Evolutionary conservation across 208 protist genomes (phyloP).

Genomic region (Crithidia thermophila): DNA sequence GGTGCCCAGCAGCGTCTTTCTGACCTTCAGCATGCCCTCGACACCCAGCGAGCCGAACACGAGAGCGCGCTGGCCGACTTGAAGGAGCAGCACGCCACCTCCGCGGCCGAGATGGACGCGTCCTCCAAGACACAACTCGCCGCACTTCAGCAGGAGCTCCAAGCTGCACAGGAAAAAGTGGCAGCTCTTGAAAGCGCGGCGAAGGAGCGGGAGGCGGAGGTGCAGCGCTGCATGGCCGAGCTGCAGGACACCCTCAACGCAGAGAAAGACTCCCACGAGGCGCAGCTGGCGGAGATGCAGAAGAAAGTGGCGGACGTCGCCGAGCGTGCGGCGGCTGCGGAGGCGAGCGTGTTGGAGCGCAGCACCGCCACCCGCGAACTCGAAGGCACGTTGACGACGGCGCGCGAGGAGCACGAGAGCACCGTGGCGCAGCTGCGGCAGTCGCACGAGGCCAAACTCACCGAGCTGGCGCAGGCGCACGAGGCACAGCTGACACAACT

Average conservation of each 20-base stretch:
- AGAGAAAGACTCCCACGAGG: constrained; percentile 17
- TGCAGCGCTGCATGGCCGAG: constrained; percentile 15
- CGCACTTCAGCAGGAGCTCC: constrained; percentile 18
- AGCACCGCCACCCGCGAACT: constrained; percentile 3
- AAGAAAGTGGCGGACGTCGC: not conserved
- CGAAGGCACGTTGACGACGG: not conserved
- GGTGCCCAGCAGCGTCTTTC: not conserved
- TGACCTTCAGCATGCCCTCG: no score
- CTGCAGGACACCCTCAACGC: constrained; percentile 6
- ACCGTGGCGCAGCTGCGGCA: not conserved
- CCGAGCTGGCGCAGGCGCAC: not conserved
- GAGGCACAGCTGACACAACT: constrained; percentile 3
- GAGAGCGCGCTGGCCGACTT: not conserved
- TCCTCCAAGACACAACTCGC: not conserved
- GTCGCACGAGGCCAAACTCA: not conserved
- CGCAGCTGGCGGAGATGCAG: not conserved
- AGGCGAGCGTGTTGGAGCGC: constrained; percentile 6
- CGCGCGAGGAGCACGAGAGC: constrained; percentile 8
- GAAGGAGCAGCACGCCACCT: constrained; percentile 1
- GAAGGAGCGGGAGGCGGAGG: constrained; percentile 4
- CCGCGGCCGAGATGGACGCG: not conserved
- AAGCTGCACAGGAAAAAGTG: constrained; percentile 5
- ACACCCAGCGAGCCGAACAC: no score
- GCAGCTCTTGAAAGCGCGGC: constrained; percentile 4
- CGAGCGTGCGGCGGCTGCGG: not conserved